Conservation (phyloP, 257 asterid species). For the Jacaranda copaia region DNA sequence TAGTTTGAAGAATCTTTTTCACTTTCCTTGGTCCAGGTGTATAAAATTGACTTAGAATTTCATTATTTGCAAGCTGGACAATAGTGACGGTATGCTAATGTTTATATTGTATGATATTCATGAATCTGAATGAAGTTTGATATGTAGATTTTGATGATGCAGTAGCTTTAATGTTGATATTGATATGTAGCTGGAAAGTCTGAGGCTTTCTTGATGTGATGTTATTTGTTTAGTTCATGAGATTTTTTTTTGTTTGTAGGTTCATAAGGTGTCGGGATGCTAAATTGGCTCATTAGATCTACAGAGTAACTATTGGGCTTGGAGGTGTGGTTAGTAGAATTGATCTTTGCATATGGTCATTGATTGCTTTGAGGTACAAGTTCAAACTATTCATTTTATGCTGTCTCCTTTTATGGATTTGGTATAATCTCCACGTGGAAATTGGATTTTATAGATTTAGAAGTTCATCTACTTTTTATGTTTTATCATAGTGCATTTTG, state of each 20-base stretch:
- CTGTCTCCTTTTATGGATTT: not conserved
- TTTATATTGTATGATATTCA: constrained; percentile 20
- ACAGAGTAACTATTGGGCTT: constrained; percentile 82
- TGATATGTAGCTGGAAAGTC: not conserved
- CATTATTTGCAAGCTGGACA: constrained; percentile 60
- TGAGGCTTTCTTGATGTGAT: not conserved
- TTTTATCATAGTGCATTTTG: constrained; percentile 2
- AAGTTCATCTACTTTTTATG: not conserved
- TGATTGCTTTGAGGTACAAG: constrained; percentile 77
- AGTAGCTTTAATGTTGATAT: not conserved
- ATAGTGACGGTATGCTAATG: constrained; percentile 77
- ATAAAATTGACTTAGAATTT: constrained; percentile 19
- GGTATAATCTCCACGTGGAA: not conserved
- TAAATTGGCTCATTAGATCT: constrained; percentile 63
- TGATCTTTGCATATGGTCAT: constrained; percentile 88
- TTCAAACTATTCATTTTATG: constrained; percentile 20
- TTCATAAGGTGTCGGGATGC: constrained; percentile 94
- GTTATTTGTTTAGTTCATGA: constrained; percentile 22
- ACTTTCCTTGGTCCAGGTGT: not conserved
- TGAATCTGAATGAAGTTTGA: not conserved
- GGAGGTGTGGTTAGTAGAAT: constrained; percentile 74
- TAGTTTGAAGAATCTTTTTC: not conserved
- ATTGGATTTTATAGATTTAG: not conserved
- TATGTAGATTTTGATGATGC: constrained; percentile 19
- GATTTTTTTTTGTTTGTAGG: constrained; percentile 41